Evolutionary conservation across 306 rosid genomes (phyloP), one percentile per base, ranked within the genome.

Genomic region (Cicer arietinum): DNA sequence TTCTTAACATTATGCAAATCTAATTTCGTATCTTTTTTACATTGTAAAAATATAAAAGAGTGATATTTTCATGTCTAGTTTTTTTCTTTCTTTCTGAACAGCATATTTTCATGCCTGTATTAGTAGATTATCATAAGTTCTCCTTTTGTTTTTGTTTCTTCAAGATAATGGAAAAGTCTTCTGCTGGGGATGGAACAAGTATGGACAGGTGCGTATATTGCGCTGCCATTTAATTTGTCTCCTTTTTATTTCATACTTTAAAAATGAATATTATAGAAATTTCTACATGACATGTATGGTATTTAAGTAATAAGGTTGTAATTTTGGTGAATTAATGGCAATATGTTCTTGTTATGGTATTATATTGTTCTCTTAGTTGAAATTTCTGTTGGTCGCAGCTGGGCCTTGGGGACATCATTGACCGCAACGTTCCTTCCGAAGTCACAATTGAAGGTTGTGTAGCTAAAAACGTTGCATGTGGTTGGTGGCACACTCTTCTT

Each of bases 181-280:
- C 71, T 83, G 96, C 88, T 95, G 99, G 98, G 99, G 99, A 47
- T 95, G 99, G 99, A 95, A 95, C 93, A 95, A 95, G 79, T 92
- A 95, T 45, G 99, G 99, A 16, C 99, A 95, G 97, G 99, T 92
- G 84, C 62, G 54, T 68, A 57, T n/a, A 42, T 80, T 22, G 11
- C 67, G 18, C 69, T 11, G 76, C 60, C 47, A 57, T 73, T 67
- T 67, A 45, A n/a, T 67, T 43, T 12, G 39, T 44, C 45, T 56
- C 47, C 44, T 18, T 65, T 78, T 18, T 44, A 40, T 67, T 53
- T 61, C 80, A 52, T 42, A 41, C 48, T 54, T 70, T 63, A 12
- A 41, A 72, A 35, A 60, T 47, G 2, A 78, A 41, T 10, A 39
- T 73, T 40, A 8, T 67, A 42, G 44, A 51, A 41, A 69, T 40